These are phyloP conservation scores for Plasmodium falciparum DNA, from an alignment of 169 alveolate genomes.

Conservation along the genomic window DNA sequence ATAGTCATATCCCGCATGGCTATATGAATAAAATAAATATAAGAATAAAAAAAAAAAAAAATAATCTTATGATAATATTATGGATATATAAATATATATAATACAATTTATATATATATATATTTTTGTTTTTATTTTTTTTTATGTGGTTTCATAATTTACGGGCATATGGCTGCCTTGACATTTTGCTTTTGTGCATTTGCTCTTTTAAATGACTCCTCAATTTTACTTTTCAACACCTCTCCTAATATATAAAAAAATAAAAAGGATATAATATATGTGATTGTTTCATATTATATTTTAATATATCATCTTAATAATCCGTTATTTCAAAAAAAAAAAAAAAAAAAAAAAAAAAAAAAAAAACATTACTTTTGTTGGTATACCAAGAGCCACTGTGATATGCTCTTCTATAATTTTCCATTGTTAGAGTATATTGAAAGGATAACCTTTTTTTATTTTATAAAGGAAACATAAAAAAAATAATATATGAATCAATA, in stretches of 20 bases:
- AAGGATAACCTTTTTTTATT: constrained; percentile 4
- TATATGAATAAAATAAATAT: constrained; percentile 5
- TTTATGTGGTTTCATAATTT: background rate
- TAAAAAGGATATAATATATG: background rate
- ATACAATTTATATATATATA: background rate
- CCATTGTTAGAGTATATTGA: constrained; percentile 23
- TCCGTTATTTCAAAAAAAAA: too few relatives aligned
- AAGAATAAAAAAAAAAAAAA: constrained; percentile 3
- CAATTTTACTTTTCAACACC: constrained; percentile 34
- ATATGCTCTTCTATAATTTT: constrained; percentile 85
- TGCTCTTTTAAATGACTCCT: constrained; percentile 16
- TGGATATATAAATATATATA: background rate
- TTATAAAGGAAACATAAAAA: too few relatives aligned
- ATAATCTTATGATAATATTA: background rate
- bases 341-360: too few relatives aligned
- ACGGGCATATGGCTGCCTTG: constrained; percentile 77
- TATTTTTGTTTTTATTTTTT: background rate
- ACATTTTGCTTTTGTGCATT: constrained; percentile 24
- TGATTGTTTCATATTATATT: background rate
- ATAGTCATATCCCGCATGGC: constrained; percentile 96
- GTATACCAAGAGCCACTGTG: constrained; percentile 96
- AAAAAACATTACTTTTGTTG: constrained; percentile 77
- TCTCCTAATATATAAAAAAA: constrained; percentile 10
- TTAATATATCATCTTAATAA: background rate
- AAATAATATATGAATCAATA: too few relatives aligned